Evolutionary conservation across 371 early-diverging fungal species (phyloP).

Genomic region (Entomophthora muscae): DNA sequence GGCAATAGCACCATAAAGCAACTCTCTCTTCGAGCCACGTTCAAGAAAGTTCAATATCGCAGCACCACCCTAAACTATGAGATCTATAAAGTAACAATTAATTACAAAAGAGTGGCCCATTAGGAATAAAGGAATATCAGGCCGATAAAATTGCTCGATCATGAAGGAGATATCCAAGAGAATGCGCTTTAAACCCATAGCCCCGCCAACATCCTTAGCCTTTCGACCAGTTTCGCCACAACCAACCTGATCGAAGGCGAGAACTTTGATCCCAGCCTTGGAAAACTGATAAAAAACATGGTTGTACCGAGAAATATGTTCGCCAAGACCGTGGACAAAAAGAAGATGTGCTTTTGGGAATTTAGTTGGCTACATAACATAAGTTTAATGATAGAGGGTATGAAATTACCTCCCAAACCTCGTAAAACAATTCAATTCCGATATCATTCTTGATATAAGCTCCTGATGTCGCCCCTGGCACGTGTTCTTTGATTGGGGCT

Average conservation of each 20-base stretch:
- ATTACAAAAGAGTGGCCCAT: constrained; percentile 47
- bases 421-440: no score
- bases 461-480: no score
- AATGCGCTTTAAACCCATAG: constrained; percentile 26
- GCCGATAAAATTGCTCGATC: constrained; percentile 18
- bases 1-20: constrained; percentile 30
- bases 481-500: no score
- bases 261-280: constrained; percentile 29
- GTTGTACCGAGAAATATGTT: constrained; percentile 36
- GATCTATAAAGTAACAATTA: no score
- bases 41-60: constrained; percentile 29
- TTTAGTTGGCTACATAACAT: no score
- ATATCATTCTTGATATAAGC: no score
- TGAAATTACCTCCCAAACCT: no score
- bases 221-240: constrained; percentile 37
- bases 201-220: constrained; percentile 24
- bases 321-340: constrained; percentile 34
- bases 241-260: constrained; percentile 42
- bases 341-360: no score
- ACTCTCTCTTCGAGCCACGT: constrained; percentile 15
- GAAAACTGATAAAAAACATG: constrained; percentile 28
- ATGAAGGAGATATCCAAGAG: constrained; percentile 30
- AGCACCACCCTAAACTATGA: constrained; percentile 31
- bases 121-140: constrained; percentile 27
- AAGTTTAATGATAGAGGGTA: no score